Evolutionary conservation across 2,329 filamentous ascomycete species (phyloP).

Genomic region (Achaetomium macrosporum): DNA sequence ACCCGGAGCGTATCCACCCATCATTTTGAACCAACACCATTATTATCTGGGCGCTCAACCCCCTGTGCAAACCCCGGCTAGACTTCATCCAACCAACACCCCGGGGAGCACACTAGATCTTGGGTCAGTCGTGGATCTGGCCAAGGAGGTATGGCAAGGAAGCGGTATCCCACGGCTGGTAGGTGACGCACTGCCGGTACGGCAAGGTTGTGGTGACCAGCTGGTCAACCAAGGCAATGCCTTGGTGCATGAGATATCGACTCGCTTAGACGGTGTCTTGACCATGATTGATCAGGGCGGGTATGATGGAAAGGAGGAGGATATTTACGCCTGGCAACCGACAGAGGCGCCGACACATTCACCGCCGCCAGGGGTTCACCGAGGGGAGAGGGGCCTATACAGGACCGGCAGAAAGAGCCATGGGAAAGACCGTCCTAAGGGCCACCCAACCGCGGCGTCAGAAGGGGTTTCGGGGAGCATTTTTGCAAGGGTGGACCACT

Average conservation of each 20-base stretch:
- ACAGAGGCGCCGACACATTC: conserved; percentile 7
- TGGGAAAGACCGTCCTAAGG: conserved; percentile 32
- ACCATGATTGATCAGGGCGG: conserved; percentile 64
- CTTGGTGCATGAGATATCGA: conserved; percentile 54
- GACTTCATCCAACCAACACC: conserved; percentile 18
- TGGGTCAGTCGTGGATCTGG: conserved; percentile 39
- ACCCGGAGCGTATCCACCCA: conserved; percentile 29
- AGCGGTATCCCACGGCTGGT: conserved; percentile 33
- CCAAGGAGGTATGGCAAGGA: conserved; percentile 35
- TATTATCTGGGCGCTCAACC: conserved; percentile 38
- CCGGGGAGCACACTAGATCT: conserved; percentile 33
- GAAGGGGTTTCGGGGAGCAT: conserved; percentile 46
- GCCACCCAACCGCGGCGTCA: conserved; percentile 32
- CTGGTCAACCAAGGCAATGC: conserved; percentile 41
- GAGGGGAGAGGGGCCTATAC: conserved; percentile 10
- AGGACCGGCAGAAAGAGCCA: conserved; percentile 28
- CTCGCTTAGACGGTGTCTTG: conserved; percentile 61
- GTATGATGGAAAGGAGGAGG: conserved; percentile 47
- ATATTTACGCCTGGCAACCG: conserved; percentile 42
- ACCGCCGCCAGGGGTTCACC: conserved; percentile 1
- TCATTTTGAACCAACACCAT: conserved; percentile 49
- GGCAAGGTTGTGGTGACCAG: conserved; percentile 39
- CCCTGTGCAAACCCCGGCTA: conserved; percentile 12
- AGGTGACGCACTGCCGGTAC: conserved; percentile 39
- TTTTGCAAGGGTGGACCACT: conserved; percentile 72